Conservation (phyloP, 768 basidiomycete species). For the Dentipellis fragilis region DNA sequence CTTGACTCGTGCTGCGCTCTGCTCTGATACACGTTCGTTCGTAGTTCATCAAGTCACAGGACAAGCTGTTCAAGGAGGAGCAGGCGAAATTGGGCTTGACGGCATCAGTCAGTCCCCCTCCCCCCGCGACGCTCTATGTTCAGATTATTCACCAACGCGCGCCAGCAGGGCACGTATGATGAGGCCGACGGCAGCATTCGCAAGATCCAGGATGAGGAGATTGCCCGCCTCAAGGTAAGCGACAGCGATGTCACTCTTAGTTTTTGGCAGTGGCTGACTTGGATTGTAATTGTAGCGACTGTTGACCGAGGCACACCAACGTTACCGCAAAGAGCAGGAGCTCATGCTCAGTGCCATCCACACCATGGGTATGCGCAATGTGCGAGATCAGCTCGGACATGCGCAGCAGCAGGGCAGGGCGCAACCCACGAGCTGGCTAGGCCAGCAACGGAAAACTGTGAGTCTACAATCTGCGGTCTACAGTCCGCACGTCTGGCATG, state of each 20-base stretch:
- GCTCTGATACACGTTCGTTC: neutral
- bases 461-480: neutral
- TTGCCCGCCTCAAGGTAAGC: conserved; percentile 8
- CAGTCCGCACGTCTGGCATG: too few species aligned
- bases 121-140: neutral
- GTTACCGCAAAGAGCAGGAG: conserved; percentile 14
- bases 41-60: conserved; percentile 89
- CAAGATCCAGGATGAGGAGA: conserved; percentile 53
- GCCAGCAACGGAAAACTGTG: conserved; percentile 15
- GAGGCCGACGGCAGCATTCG: conserved; percentile 63
- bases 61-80: conserved; percentile 80
- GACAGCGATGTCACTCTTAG: neutral
- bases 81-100: conserved; percentile 44
- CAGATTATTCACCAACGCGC: conserved; percentile 1
- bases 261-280: neutral
- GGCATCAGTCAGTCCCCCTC: conserved; percentile 30
- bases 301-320: conserved; percentile 9
- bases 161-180: conserved; percentile 43
- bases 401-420: conserved; percentile 5
- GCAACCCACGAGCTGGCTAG: conserved; percentile 10
- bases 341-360: conserved; percentile 11
- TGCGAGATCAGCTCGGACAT: conserved; percentile 9
- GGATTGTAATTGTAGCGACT: conserved; percentile 2
- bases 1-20: neutral
- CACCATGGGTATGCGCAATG: conserved; percentile 5